Conservation (phyloP, 768 basidiomycete genomes). For the Trametes gibbosa region DNA sequence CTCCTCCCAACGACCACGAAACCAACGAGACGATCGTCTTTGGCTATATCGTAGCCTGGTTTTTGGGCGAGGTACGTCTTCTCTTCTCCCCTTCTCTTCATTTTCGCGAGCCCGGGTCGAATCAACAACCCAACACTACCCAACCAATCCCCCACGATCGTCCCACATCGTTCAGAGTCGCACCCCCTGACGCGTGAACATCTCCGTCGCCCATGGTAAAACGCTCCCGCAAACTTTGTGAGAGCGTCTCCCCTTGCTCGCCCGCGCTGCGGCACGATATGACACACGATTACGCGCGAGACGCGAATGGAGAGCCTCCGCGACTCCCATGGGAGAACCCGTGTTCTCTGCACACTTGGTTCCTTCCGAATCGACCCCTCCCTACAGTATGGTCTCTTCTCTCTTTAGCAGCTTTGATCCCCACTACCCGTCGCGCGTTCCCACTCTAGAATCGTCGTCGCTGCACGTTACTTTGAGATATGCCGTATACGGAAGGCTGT, state of each 20-base stretch:
- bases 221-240: background rate
- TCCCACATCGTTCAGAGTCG: too few species aligned
- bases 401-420: background rate
- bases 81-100: background rate
- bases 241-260: background rate
- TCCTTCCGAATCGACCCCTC: conserved; percentile 3
- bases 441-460: background rate
- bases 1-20: conserved; percentile 93
- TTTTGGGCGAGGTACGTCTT: conserved; percentile 87
- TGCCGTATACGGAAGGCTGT: background rate
- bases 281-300: conserved; percentile 8
- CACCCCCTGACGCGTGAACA: background rate
- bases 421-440: background rate
- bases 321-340: background rate
- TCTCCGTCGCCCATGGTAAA: background rate
- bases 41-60: conserved; percentile 98
- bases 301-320: background rate
- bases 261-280: conserved; percentile 9
- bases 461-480: background rate
- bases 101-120: background rate
- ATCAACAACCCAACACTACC: too few species aligned
- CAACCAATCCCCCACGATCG: too few species aligned
- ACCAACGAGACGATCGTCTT: conserved; percentile 98
- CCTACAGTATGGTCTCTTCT: background rate
- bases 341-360: background rate